Conservation (phyloP, 495 filamentous ascomycete genomes). For the Letharia lupina region DNA sequence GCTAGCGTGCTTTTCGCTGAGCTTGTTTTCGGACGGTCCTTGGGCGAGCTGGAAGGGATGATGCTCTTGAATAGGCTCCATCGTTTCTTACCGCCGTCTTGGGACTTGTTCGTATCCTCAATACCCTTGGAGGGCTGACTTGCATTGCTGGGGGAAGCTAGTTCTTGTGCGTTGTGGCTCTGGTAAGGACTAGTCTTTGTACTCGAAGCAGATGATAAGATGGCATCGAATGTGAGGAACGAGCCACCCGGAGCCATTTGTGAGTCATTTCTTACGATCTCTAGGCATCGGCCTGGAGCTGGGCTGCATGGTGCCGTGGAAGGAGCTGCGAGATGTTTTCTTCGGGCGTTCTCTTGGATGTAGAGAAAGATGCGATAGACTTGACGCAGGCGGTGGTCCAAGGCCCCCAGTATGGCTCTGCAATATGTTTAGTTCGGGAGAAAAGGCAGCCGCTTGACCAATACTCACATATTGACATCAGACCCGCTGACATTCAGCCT, state of each 20-base stretch:
- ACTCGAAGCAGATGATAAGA: conserved; percentile 39
- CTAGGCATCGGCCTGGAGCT: conserved; percentile 79
- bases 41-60: conserved; percentile 32
- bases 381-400: conserved; percentile 60
- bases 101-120: conserved; percentile 3
- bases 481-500: conserved; percentile 63
- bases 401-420: conserved; percentile 60
- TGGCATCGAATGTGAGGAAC: conserved; percentile 59
- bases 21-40: conserved; percentile 20
- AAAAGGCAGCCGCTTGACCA: no score
- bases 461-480: conserved; percentile 44
- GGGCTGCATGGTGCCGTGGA: conserved; percentile 80
- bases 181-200: conserved; percentile 36
- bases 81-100: conserved; percentile 45
- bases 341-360: conserved; percentile 56
- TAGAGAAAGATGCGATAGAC: conserved; percentile 75
- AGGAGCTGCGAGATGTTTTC: conserved; percentile 44
- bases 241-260: conserved; percentile 47
- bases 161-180: conserved; percentile 33
- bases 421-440: not conserved
- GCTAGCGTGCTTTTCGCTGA: not conserved
- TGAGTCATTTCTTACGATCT: conserved; percentile 85
- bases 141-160: conserved; percentile 25
- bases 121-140: conserved; percentile 15
- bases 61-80: conserved; percentile 67